phyloP scores from a whole-genome alignment of 768 basidiomycete species.

The Boletus coccyginus region DNA sequence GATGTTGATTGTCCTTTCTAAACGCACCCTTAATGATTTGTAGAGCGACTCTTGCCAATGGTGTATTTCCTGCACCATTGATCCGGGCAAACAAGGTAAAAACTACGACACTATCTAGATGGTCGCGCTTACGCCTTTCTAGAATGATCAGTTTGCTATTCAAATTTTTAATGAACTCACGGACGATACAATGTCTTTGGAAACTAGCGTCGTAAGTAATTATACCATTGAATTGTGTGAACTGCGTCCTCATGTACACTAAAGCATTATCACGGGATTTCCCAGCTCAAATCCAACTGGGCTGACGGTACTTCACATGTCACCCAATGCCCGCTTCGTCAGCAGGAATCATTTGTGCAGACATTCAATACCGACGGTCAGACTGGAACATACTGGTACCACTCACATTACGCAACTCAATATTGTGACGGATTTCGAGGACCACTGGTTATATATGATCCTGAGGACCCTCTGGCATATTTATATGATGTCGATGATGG shows the following conservation, averaged over 20 bases:
- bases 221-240: background rate
- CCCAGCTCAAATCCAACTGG: conserved; percentile 5
- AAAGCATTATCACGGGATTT: conserved; percentile 7
- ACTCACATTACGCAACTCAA: conserved; percentile 13
- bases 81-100: conserved; percentile 37
- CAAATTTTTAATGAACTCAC: conserved; percentile 13
- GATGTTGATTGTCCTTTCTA: background rate
- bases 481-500: conserved; percentile 47
- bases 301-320: background rate
- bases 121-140: background rate
- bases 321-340: conserved; percentile 6
- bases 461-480: conserved; percentile 1
- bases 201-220: conserved; percentile 38
- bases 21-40: background rate
- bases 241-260: conserved; percentile 1
- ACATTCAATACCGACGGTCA: conserved; percentile 26
- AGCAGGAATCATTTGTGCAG: conserved; percentile 32
- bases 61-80: conserved; percentile 39
- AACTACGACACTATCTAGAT: background rate
- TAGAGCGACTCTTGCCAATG: background rate
- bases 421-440: conserved; percentile 24
- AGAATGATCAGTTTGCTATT: background rate
- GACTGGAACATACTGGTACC: conserved; percentile 45
- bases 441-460: conserved; percentile 16
- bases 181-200: conserved; percentile 44